phyloP scores from a whole-genome alignment of 352 stramenopile genomes.

The Hyphochytrium catenoides region DNA sequence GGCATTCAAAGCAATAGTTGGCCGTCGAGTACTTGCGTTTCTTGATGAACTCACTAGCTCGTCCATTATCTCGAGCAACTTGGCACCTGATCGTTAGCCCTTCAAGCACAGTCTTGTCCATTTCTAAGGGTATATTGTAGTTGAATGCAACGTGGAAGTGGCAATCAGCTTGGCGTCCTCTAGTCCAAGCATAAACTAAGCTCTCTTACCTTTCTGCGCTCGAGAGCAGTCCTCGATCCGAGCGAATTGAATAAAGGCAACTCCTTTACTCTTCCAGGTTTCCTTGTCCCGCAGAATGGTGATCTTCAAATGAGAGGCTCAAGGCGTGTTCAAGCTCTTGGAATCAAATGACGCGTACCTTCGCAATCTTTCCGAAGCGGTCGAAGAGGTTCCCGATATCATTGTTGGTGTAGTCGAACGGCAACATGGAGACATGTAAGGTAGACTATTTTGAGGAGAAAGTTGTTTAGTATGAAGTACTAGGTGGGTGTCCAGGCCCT shows the following conservation, averaged over 20 bases:
- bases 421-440: constrained; percentile 61
- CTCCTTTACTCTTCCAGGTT: constrained; percentile 35
- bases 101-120: constrained; percentile 31
- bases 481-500: no score
- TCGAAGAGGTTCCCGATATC: constrained; percentile 58
- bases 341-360: no score
- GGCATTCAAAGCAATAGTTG: constrained; percentile 55
- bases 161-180: no score
- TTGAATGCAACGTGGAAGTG: no score
- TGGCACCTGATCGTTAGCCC: constrained; percentile 32
- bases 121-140: no score
- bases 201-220: no score
- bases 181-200: no score
- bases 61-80: constrained; percentile 46
- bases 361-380: constrained; percentile 36
- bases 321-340: no score
- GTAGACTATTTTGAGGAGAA: no score
- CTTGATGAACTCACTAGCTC: constrained; percentile 36
- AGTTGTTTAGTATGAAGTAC: no score
- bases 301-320: constrained; percentile 1
- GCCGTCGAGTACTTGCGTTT: constrained; percentile 40
- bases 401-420: constrained; percentile 59
- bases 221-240: constrained; percentile 23
- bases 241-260: constrained; percentile 61
- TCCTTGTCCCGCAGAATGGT: constrained; percentile 42